phyloP scores from a whole-genome alignment of 441 rosid genomes.

The Erodium texanum region DNA sequence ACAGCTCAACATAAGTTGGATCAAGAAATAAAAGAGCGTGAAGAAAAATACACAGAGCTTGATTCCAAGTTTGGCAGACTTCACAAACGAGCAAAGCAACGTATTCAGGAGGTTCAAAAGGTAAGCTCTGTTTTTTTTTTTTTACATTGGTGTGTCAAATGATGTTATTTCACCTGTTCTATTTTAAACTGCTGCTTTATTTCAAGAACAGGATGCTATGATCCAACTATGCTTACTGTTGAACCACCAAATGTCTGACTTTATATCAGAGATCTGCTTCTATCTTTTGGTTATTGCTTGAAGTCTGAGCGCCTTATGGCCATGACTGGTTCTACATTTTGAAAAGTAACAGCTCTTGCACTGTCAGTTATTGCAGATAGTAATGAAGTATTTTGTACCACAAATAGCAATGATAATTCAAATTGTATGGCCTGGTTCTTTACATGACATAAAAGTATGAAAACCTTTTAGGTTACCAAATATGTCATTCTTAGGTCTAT shows the following conservation, averaged over 20 bases:
- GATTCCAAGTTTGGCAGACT: constrained; percentile 88
- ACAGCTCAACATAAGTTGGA: constrained; percentile 77
- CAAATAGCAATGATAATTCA: neutral
- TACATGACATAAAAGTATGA: neutral
- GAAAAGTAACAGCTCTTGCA: neutral
- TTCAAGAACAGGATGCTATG: neutral
- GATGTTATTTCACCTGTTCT: constrained; percentile 8
- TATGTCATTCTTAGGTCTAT: neutral
- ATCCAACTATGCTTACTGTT: neutral
- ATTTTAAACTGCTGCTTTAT: constrained; percentile 6
- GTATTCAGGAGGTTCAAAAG: constrained; percentile 98
- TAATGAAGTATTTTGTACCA: neutral
- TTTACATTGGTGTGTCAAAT: constrained; percentile 8
- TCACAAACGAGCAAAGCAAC: constrained; percentile 93
- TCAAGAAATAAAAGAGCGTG: constrained; percentile 77
- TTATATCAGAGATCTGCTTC: constrained; percentile 1
- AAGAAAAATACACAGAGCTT: constrained; percentile 80
- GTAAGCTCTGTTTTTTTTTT: constrained; percentile 28
- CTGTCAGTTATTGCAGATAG: neutral
- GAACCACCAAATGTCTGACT: neutral
- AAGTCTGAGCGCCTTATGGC: neutral
- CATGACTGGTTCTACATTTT: neutral
- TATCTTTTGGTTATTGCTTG: neutral
- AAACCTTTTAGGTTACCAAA: neutral
- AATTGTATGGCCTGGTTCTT: neutral